phyloP scores from a whole-genome alignment of 306 rosid species.

The Cicer cuneatum region DNA sequence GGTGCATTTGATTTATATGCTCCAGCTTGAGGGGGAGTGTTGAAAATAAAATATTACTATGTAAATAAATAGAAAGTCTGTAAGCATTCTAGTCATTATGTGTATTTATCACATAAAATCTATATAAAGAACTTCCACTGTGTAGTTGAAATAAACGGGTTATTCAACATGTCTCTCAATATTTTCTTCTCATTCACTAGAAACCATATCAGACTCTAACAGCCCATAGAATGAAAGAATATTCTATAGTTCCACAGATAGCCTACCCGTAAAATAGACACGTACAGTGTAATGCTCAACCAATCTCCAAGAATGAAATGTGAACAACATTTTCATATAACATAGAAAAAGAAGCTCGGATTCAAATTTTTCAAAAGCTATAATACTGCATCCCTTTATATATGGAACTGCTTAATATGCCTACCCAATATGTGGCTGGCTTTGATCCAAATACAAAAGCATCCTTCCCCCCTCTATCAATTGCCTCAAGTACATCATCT shows the following conservation, averaged over 20 bases:
- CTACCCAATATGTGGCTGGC: constrained; percentile 94
- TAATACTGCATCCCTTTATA: not conserved
- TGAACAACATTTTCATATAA: constrained; percentile 22
- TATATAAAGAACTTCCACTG: too few species aligned
- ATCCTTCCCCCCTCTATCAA: constrained; percentile 86
- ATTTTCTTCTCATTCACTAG: too few species aligned
- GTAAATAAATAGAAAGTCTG: too few species aligned
- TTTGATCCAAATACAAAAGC: constrained; percentile 67
- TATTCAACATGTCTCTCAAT: too few species aligned
- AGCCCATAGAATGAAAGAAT: not conserved
- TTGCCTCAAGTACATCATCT: constrained; percentile 72
- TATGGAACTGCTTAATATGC: constrained; percentile 43
- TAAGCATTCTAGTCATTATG: too few species aligned
- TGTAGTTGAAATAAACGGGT: too few species aligned
- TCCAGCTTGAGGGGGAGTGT: too few species aligned
- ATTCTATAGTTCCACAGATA: constrained; percentile 13
- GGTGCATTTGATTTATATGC: too few species aligned
- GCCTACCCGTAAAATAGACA: not conserved
- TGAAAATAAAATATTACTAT: too few species aligned
- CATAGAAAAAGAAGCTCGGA: constrained; percentile 23
- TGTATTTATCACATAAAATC: too few species aligned
- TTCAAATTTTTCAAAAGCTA: constrained; percentile 12
- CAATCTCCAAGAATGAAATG: constrained; percentile 16
- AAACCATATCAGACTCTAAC: constrained; percentile 9
- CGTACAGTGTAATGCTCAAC: constrained; percentile 4